Percentiles rank a stretch among this genome's conserved stretches.
Evolutionary conservation across 2,329 filamentous ascomycete genomes (phyloP).

Genomic region (Pseudocercospora eumusae): DNA sequence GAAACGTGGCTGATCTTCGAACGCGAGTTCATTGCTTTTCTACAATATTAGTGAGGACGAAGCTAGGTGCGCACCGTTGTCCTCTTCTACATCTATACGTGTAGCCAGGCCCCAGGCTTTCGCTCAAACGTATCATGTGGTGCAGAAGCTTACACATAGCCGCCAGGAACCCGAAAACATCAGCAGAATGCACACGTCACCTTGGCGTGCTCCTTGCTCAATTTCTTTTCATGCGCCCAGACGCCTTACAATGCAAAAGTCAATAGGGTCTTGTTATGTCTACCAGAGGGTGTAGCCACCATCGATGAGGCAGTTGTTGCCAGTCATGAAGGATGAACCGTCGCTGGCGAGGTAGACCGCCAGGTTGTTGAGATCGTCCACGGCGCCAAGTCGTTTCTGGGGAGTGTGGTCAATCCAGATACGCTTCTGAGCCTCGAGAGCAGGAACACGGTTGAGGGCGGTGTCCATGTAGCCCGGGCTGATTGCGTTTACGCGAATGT

Average conservation of each 20-base stretch:
- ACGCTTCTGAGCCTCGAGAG: slow-evolving; percentile 77
- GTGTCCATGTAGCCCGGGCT: slow-evolving; percentile 88
- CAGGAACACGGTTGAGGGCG: slow-evolving; percentile 73
- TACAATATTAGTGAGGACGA: background rate
- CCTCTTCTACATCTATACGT: slow-evolving; percentile 3
- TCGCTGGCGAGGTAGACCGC: slow-evolving; percentile 76
- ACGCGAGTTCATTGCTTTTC: slow-evolving; percentile 11
- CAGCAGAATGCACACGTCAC: background rate
- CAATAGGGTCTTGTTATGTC: slow-evolving; percentile 2
- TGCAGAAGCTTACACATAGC: background rate
- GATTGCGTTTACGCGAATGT: slow-evolving; percentile 81
- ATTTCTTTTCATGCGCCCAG: slow-evolving; percentile 13
- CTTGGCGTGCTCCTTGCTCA: slow-evolving; percentile 1
- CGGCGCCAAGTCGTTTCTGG: slow-evolving; percentile 69
- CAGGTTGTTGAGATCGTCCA: slow-evolving; percentile 76
- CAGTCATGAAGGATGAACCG: slow-evolving; percentile 74
- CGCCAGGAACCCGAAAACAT: background rate
- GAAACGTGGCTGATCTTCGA: slow-evolving; percentile 8
- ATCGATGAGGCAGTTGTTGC: slow-evolving; percentile 70
- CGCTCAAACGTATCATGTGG: background rate
- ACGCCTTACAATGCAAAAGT: slow-evolving; percentile 19
- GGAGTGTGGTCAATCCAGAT: slow-evolving; percentile 76
- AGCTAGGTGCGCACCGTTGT: background rate
- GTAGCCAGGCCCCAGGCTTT: background rate
- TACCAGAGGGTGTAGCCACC: slow-evolving; percentile 66